Conservation (phyloP, 2,329 filamentous ascomycete genomes). For the Samsoniella hepiali region DNA sequence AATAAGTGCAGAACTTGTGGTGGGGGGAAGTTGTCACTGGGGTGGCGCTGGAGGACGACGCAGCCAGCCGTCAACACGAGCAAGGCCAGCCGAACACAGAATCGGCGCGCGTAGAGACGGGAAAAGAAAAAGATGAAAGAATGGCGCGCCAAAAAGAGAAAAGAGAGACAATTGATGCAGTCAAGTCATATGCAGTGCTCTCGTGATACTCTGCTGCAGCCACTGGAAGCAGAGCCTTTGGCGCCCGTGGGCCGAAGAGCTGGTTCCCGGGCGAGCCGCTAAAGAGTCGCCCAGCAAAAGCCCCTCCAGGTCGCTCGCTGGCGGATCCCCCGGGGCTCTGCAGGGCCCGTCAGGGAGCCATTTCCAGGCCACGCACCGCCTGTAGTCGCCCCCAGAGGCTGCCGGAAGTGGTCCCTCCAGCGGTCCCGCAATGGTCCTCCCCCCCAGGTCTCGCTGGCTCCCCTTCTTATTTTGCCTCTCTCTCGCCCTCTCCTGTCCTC, state of each 20-base stretch:
- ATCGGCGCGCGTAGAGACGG: too few species aligned
- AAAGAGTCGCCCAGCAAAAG: not conserved
- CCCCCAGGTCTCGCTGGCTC: not conserved
- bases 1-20: too few species aligned
- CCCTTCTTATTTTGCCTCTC: not conserved
- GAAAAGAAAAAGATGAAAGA: not conserved
- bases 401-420: not conserved
- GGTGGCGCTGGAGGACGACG: not conserved
- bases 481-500: constrained; percentile 5
- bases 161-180: too few species aligned
- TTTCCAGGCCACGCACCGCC: constrained; percentile 6
- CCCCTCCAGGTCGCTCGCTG: constrained; percentile 3
- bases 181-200: not conserved
- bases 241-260: not conserved
- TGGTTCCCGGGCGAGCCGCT: too few species aligned
- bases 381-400: not conserved
- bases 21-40: not conserved
- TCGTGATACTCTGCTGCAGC: not conserved
- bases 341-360: not conserved
- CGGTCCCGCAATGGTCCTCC: not conserved
- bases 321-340: not conserved
- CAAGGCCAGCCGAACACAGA: not conserved
- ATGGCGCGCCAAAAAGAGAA: too few species aligned
- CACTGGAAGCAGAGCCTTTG: not conserved
- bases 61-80: not conserved